These are phyloP conservation scores for Boletus rubropictus DNA, from an alignment of 768 basidiomycete species.

Conservation along the genomic window DNA sequence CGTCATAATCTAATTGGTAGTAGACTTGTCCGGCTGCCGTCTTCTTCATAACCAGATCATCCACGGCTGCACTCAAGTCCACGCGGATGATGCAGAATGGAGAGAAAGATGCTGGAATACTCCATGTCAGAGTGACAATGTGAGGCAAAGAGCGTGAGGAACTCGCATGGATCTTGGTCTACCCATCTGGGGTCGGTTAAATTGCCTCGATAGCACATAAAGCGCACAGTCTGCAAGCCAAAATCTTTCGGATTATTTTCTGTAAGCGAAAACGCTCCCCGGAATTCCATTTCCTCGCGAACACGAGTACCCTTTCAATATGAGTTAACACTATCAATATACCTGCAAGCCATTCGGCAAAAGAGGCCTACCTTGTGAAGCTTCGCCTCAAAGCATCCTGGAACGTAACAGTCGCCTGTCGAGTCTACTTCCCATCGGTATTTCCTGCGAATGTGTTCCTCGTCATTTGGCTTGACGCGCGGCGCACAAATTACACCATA, in stretches of 20 bases:
- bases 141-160: no score
- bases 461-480: background rate
- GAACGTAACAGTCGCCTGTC: constrained; percentile 6
- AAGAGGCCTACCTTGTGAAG: background rate
- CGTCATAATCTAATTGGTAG: constrained; percentile 15
- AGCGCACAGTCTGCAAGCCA: no score
- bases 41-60: background rate
- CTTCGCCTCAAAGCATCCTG: constrained; percentile 12
- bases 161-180: no score
- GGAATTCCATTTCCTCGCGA: no score
- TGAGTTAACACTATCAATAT: no score
- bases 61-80: background rate
- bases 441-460: constrained; percentile 6
- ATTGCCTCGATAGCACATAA: no score
- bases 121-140: no score
- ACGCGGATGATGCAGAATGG: background rate
- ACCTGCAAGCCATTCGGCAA: no score
- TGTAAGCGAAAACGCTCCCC: no score
- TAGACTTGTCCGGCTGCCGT: background rate
- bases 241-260: no score
- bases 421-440: constrained; percentile 6
- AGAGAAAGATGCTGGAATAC: background rate
- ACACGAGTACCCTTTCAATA: no score
- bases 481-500: constrained; percentile 5
- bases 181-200: no score